Evolutionary conservation across 192 early-diverging fungal species (phyloP), one percentile per base, ranked within the genome.

Genomic region (Dissophora ornata): DNA sequence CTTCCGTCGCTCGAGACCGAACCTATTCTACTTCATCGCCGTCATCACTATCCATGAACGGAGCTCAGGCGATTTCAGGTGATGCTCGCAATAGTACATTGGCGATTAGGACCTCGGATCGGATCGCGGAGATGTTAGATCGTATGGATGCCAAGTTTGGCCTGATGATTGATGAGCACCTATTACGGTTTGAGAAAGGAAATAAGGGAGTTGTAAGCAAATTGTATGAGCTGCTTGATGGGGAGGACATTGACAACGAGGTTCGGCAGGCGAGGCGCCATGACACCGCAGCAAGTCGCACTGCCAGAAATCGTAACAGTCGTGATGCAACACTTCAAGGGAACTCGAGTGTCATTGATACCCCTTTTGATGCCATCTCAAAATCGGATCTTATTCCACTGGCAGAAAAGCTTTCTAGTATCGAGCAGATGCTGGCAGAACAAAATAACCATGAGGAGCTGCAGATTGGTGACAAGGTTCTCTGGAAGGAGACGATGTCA

Each of bases 81-180:
- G 45, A 64, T 4, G 18, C 15, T 16, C 36, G 29, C 3, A 8
- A 40, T 3, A 24, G 42, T 1, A 15, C 21, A 8, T 10, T 63
- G 18, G n/a, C 56, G 12, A 49, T 45, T 22, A 63, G 42, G 25
- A 75, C 71, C 4, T 75, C 71, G 16, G 57, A 75, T 12, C 41
- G 62, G 21, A 75, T 75, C 18, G 49, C 57, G 1, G 71, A 75
- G 28, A 47, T 75, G n/a, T 22, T 75, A 41, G 62, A 75, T 25
- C n/a, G 18, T 19, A 66, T 75, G 71, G 71, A 75, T 26, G 32
- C 42, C 24, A 65, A 28, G 50, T 46, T 75, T 55, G 41, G 62
- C 8, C 54, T 45, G 47, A 51, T 75, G n/a, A 61, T 75, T 53
- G 71, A 75, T 46, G 71, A 75, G 36, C 71, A 75, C n/a, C 32